phyloP scores from a whole-genome alignment of 169 alveolate genomes.

The Plasmodium gallinaceum region DNA sequence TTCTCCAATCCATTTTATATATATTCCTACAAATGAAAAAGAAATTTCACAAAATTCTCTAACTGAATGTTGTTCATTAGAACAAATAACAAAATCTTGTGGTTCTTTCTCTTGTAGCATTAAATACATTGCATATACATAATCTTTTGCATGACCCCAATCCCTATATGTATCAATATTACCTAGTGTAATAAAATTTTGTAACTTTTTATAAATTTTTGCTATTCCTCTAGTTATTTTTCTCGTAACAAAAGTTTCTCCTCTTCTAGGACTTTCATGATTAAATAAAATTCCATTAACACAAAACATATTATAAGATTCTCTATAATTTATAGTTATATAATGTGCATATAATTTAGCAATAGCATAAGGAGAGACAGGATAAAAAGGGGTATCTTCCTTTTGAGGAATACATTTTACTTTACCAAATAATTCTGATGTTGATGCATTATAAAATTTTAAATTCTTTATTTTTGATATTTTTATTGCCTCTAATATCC shows the following conservation, averaged over 20 bases:
- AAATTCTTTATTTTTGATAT: conserved; percentile 51
- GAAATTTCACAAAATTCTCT: conserved; percentile 79
- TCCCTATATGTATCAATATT: conserved; percentile 87
- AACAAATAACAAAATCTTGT: conserved; percentile 84
- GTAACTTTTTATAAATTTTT: conserved; percentile 66
- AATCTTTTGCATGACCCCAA: conserved; percentile 90
- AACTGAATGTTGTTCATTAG: conserved; percentile 78
- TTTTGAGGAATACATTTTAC: conserved; percentile 57
- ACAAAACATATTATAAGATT: conserved; percentile 84
- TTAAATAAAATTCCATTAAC: conserved; percentile 87
- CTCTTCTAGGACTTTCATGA: conserved; percentile 90
- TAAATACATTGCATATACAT: conserved; percentile 86
- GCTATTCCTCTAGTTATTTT: conserved; percentile 86
- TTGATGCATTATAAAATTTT: conserved; percentile 85
- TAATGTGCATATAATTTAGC: conserved; percentile 85
- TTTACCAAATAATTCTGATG: conserved; percentile 88
- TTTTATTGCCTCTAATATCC: conserved; percentile 85
- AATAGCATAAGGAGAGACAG: conserved; percentile 92
- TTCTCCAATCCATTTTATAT: conserved; percentile 78
- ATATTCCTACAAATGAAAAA: conserved; percentile 72
- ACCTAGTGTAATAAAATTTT: conserved; percentile 76
- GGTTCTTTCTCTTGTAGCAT: conserved; percentile 84
- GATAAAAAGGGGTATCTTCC: conserved; percentile 90
- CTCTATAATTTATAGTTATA: conserved; percentile 83
- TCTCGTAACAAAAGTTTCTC: conserved; percentile 86